Base-by-base conservation (phyloP, 768 basidiomycete genomes). In the Termitomyces titanicus region DNA sequence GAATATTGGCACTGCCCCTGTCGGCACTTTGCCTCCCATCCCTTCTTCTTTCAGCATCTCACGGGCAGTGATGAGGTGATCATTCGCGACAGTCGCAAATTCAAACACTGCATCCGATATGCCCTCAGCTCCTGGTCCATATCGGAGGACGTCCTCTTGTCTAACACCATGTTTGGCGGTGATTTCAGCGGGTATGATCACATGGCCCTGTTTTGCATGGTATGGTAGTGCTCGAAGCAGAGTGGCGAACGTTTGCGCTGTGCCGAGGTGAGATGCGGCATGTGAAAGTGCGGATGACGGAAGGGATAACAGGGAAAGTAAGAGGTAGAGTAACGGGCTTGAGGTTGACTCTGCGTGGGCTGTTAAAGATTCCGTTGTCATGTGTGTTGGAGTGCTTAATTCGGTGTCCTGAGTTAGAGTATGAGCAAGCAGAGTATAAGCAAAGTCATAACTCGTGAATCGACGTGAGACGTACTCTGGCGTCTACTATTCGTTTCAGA, bases 31-130 rank as follows among this genome's bases (percentile, higher is more conserved):
- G 13, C 74, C 78, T 35, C 76, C 79, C 60, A 68, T 69, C 9
- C 65, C 74, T 40, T 75, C 75, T 40, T 79, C 74, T 57, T 80
- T 77, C 62, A 88, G 79, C 81, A 86, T 84, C 50, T 81, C 77
- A 17, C 88, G 81, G 17, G 90, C 89, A 3, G 88, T 89, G 54
- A 81, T 70, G 59, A 94, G 67, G 67, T 94, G 84, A 69, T 92
- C 89, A 69, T 92, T 88, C 27, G 89, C 92, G 22, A 86, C 66
- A 9, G 84, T 85, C 33, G 92, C 92, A 69, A 93, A 85, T 63
- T 92, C 89, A 64, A 82, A 94, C 27, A 90, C 87, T 0, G 92
- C 91, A 56, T 91, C 86, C 47, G 83, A 83, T 15, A 94, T 74
- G 2, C 83, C 88, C 45, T 78, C 69, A 42, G 84, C 84, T 10